Base-by-base conservation (phyloP, 768 basidiomycete species). In the Auriscalpium microsporum region DNA sequence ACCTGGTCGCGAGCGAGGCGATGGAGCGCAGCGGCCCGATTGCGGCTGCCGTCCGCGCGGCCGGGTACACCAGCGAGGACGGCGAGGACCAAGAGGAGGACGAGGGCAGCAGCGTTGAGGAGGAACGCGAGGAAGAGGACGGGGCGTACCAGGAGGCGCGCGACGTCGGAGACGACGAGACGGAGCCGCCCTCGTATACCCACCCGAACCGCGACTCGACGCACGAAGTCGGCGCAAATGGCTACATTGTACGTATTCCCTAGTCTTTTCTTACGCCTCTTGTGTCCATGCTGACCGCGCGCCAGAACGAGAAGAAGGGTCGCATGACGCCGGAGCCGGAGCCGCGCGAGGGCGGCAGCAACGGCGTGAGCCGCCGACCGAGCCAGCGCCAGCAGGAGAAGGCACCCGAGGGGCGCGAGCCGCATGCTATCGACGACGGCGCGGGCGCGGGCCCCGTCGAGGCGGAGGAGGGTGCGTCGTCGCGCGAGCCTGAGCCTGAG, bases 11-110 rank as follows among this genome's bases (percentile, higher is more conserved):
- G 36, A 90, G 87, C 60, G 96, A 98, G 73, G 79, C 83, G 67
- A 88, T 98, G 72, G 91, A 96, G 72, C 77, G 96, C 45, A 84
- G 84, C 40, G 96, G 95, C 2, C 93, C 93, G 0, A 87, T 98
- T 28, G 90, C 87, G 36, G 90, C 91, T 13, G 95, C 94, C 23
- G 96, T 99, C 16, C 75, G 94, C 51, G 79, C 84, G 2, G 94
- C 80, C 1, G 95, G 95, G 37, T 98, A 94, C 71, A 72, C 79
- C n/a, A 86, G 85, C 56, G 93, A 90, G 51, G 90, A 91, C 4
- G 83, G 82, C 38, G 78, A 73, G 10, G 82, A 78, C 45, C 77
- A 76, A 11, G 82, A 80, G 28, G 77, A 76, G 23, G 84, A 84
- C 3, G 85, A 84, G 53, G 82, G 81, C 28, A 81, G 78, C 13